A percentile compares a stretch with the other conserved stretches of the same genome.
Conservation (phyloP, 345 rosid genomes). For the Lumnitzera racemosa region DNA sequence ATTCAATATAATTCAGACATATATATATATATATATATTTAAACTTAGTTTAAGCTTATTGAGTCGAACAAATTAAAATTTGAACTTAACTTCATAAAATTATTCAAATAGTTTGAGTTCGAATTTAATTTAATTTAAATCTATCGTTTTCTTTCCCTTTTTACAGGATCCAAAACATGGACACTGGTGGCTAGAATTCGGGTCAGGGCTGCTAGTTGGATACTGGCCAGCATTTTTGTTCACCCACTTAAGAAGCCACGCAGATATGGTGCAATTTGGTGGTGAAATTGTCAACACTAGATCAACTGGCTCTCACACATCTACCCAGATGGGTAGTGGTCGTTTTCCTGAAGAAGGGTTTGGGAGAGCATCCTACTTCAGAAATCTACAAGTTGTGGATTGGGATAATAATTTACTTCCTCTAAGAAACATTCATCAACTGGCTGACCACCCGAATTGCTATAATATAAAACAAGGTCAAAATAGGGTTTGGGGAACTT, state of each 20-base stretch:
- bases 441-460: slow-evolving; percentile 88
- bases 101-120: no score
- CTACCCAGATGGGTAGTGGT: slow-evolving; percentile 97
- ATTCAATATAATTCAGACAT: no score
- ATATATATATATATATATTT: no score
- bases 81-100: no score
- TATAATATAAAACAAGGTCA: slow-evolving; percentile 86
- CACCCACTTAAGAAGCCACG: slow-evolving; percentile 81
- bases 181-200: slow-evolving; percentile 96
- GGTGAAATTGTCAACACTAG: slow-evolving; percentile 85
- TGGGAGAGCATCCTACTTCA: slow-evolving; percentile 79
- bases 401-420: slow-evolving; percentile 94
- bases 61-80: no score
- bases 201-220: slow-evolving; percentile 77
- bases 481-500: slow-evolving; percentile 85
- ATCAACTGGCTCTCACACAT: slow-evolving; percentile 73
- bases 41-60: no score
- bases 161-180: slow-evolving; percentile 96
- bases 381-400: slow-evolving; percentile 83
- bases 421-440: slow-evolving; percentile 47
- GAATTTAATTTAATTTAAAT: no score
- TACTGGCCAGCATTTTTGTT: slow-evolving; percentile 93
- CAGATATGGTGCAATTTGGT: slow-evolving; percentile 95
- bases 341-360: slow-evolving; percentile 89
- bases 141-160: background rate